Base-by-base conservation (phyloP, 805 yeast genomes). In the Lipomyces starkeyi region DNA sequence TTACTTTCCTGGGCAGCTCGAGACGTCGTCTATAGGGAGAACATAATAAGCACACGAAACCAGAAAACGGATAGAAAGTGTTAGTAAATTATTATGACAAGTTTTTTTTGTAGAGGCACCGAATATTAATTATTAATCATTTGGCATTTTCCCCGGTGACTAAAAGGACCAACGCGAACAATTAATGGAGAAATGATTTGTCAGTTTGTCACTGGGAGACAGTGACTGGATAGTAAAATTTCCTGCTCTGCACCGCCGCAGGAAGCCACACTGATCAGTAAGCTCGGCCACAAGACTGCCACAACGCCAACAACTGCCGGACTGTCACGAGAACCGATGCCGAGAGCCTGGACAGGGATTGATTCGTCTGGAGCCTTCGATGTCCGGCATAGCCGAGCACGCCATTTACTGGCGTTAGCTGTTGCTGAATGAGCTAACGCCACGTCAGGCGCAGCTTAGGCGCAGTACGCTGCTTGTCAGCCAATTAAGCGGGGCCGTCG, bases 331-430 rank as follows among this genome's bases (percentile, higher is more conserved):
- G 20, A 17, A n/a, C 20, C 49, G 7, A 3, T 14, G 7, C 49
- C 7, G 49, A 14, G 3, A 40, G 20, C 49, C 20, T 40, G 17
- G 8, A 40, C 13, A 14, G 20, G 14, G n/a, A 7, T 7, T 17
- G n/a, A n/a, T n/a, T 13, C 47, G 47, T 43, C 49, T 17, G 14
- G 14, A 14, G 20, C n/a, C n/a, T n/a, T 43, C 20, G 20, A 43
- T 17, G 49, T 17, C 22, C 49, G n/a, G 40, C 49, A n/a, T 8
- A 7, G 49, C 59, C 59, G 59, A 57, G 59, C 59, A 57, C 59
- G 59, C 59, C 17, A 57, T 57, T 27, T 1, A 14, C 9, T 20
- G 17, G 13, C 22, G n/a, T 9, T 8, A 20, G 29, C 56, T 3
- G 20, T 40, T 40, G 3, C n/a, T 40, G 47, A 14, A 9, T 1